phyloP scores from a whole-genome alignment of 768 basidiomycete species.

The Solioccasus polychromus region DNA sequence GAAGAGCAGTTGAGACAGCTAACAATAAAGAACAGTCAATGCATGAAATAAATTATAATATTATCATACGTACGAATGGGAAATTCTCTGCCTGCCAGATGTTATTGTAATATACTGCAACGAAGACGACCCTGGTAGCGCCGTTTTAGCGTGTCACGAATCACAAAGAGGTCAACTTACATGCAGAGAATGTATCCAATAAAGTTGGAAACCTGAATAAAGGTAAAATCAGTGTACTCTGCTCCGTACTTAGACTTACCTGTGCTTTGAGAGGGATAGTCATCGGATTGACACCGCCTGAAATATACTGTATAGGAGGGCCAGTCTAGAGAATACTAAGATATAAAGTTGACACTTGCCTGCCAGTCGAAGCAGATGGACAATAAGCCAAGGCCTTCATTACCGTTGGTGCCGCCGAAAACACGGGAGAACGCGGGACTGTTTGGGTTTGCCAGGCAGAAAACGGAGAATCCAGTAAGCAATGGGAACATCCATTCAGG shows the following conservation, averaged over 20 bases:
- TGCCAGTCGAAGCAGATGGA: constrained; percentile 62
- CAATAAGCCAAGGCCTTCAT: constrained; percentile 63
- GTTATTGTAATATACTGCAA: constrained; percentile 43
- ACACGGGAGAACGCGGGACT: constrained; percentile 50
- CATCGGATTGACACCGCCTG: constrained; percentile 40
- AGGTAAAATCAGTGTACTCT: neutral
- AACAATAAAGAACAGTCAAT: constrained; percentile 10
- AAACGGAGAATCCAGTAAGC: too few relatives aligned
- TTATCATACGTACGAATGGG: constrained; percentile 50
- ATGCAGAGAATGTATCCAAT: constrained; percentile 51
- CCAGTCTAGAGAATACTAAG: neutral
- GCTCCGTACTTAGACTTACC: constrained; percentile 15
- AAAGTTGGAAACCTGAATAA: constrained; percentile 42
- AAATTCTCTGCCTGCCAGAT: constrained; percentile 57
- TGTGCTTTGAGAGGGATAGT: constrained; percentile 55
- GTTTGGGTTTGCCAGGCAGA: constrained; percentile 57
- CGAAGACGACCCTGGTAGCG: constrained; percentile 31
- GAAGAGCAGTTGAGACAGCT: constrained; percentile 48
- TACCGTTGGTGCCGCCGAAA: constrained; percentile 61
- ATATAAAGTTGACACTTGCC: constrained; percentile 28
- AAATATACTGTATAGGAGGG: constrained; percentile 17
- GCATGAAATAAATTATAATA: neutral
- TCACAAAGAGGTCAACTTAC: constrained; percentile 31
- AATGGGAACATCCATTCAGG: constrained; percentile 51
- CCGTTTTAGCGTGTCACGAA: constrained; percentile 1